Base-by-base conservation (phyloP, 2,329 filamentous ascomycete genomes). In the Plenodomus biglobosus region DNA sequence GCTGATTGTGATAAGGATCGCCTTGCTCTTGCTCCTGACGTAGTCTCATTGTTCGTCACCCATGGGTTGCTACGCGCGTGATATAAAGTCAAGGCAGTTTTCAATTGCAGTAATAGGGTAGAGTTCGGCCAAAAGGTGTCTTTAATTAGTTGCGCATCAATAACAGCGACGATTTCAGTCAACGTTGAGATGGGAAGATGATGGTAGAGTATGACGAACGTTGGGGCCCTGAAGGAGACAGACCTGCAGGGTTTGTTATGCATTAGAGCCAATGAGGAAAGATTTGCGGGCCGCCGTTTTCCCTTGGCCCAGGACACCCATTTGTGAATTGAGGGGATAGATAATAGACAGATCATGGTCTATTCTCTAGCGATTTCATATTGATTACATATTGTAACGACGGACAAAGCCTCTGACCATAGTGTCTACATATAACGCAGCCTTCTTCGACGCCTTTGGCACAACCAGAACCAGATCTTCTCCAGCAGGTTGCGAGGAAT, bases 381-480 rank as follows among this genome's bases (percentile, higher is more conserved):
- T 5, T 24, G 22, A 32, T 11, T 3, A 15, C 27, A 32, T 11
- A 32, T 10, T 32, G 27, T 11, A 15, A 32, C 8, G 27, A 32
- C 15, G 6, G 13, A 32, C 11, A 32, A 11, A n/a, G n/a, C n/a
- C n/a, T n/a, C n/a, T n/a, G n/a, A n/a, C n/a, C n/a, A n/a, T n/a
- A n/a, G n/a, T n/a, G n/a, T n/a, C n/a, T n/a, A n/a, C n/a, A n/a
- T n/a, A n/a, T n/a, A n/a, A n/a, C n/a, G n/a, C n/a, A n/a, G n/a
- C n/a, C n/a, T 24, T 24, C 22, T 5, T 24, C 3, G 6, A n/a
- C 22, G 11, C 22, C 3, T 50, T 45, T 66, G 77, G 35, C 72
- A 75, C 56, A 78, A 66, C 75, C 75, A 78, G 60, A 69, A 76
- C 76, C 76, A 79, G 42, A 78, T 64, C 64, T 68, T 77, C 70